A percentile compares a stretch with the other conserved stretches of the same genome.
These are phyloP conservation scores for Fraxinus americana DNA, from an alignment of 257 asterid genomes.

Conservation along the genomic window DNA sequence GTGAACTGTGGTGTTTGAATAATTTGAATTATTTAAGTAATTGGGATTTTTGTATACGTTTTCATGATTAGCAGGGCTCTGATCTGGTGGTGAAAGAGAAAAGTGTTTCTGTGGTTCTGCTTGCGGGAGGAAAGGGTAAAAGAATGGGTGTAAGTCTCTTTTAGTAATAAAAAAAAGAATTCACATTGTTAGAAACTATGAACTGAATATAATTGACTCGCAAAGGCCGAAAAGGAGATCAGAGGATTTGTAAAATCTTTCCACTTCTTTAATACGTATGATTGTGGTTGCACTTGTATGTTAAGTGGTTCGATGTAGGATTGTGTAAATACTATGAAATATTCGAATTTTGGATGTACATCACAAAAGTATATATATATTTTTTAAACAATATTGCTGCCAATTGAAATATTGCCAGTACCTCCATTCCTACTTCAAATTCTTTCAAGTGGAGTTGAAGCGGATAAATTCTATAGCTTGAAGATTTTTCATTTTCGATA, in stretches of 20 bases:
- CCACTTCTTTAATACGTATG: background rate
- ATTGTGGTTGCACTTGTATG: background rate
- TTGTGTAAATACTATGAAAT: background rate
- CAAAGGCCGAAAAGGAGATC: background rate
- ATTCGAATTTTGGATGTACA: background rate
- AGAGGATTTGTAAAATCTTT: background rate
- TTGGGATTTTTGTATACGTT: constrained; percentile 8
- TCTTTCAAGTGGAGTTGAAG: background rate
- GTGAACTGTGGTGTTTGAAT: constrained; percentile 2
- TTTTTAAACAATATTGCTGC: background rate
- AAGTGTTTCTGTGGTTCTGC: constrained; percentile 88
- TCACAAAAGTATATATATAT: background rate
- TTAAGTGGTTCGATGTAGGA: background rate
- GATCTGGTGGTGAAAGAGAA: constrained; percentile 68
- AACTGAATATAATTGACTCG: background rate
- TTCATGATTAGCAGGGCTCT: constrained; percentile 41
- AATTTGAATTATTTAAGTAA: background rate
- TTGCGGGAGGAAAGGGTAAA: constrained; percentile 98
- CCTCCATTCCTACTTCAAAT: background rate
- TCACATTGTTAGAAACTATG: background rate
- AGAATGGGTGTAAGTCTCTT: constrained; percentile 83
- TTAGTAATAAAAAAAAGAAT: background rate
- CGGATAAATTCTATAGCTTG: background rate
- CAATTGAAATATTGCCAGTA: background rate
- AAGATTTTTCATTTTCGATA: background rate